Percentiles rank a stretch among this genome's conserved stretches.
These are phyloP conservation scores for Nemania diffusa DNA, from an alignment of 2,329 filamentous ascomycete species.

Conservation along the genomic window DNA sequence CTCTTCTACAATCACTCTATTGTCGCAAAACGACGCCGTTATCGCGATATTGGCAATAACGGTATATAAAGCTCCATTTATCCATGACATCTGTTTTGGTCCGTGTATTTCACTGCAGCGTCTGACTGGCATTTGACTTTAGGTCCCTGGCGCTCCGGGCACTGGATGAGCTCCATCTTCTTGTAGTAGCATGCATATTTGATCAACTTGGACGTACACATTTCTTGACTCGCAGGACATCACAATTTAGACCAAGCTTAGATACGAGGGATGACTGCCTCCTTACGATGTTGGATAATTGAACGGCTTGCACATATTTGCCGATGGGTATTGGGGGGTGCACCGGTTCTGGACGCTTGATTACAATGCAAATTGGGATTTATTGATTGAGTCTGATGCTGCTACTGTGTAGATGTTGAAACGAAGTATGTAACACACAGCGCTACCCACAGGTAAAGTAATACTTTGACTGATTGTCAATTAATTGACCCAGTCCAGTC, in stretches of 20 bases:
- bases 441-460: no score
- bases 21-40: no score
- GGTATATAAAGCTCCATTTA: no score
- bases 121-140: slow-evolving; percentile 25
- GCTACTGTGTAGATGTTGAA: background rate
- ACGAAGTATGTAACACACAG: no score
- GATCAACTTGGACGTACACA: background rate
- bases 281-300: background rate
- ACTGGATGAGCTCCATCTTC: slow-evolving; percentile 32
- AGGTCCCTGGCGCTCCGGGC: slow-evolving; percentile 18
- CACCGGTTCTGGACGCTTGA: background rate
- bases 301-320: background rate
- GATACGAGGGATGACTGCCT: background rate
- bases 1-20: background rate
- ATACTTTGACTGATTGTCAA: no score
- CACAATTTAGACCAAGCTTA: background rate
- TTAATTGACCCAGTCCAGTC: no score
- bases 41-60: no score
- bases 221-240: background rate
- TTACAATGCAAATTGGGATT: background rate
- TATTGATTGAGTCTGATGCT: background rate
- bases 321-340: background rate
- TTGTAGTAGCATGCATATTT: slow-evolving; percentile 31
- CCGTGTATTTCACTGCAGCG: slow-evolving; percentile 9
- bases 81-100: no score